Base-by-base conservation (phyloP, 768 basidiomycete species). In the Rhodosporidiobolus odoratus region DNA sequence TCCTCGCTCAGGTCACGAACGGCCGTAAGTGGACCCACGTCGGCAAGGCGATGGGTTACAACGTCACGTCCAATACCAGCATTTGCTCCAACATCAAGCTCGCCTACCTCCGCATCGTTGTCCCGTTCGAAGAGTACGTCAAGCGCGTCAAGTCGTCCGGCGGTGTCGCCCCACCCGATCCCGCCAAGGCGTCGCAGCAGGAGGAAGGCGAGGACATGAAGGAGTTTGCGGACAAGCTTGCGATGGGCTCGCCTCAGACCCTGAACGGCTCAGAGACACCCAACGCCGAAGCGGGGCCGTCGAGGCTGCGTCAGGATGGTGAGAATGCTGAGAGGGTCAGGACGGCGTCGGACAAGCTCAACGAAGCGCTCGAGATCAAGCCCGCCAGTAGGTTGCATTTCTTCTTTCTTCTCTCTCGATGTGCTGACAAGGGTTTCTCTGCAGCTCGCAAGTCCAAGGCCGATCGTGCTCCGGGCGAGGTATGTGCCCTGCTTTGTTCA, bases 81-180 rank as follows among this genome's bases (percentile, higher is more conserved):
- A 84, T 94, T 68, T 89, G 89, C 23, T 88, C 89, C 2, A 89
- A 93, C 77, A 86, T 98, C 79, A 91, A 91, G 82, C 88, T 86
- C 76, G 91, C 93, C 8, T 99, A 95, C 80, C 84, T 84, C 67
- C 86, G 89, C 64, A 90, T 99, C 78, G 90, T 99, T 75, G 85
- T 92, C 53, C 96, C 96, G n/a, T 99, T 92, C 77, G 95, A 98
- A 77, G 86, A 90, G 76, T 97, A 92, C 79, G 61, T 71, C 58
- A 68, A 74, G 54, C 69, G 66, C 38, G 73, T 74, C 68, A 67
- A 67, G 62, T 58, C 62, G 27, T 47, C 66, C 16, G 73, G 68
- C 23, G 68, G 68, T 0, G 25, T 34, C 1, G 58, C 50, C 1
- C 72, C 72, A 21, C 73, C 73, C 38, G 73, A 74, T 50, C 73